These are phyloP conservation scores for Globisporangium middletonii DNA, from an alignment of 352 stramenopile genomes.

Conservation along the genomic window DNA sequence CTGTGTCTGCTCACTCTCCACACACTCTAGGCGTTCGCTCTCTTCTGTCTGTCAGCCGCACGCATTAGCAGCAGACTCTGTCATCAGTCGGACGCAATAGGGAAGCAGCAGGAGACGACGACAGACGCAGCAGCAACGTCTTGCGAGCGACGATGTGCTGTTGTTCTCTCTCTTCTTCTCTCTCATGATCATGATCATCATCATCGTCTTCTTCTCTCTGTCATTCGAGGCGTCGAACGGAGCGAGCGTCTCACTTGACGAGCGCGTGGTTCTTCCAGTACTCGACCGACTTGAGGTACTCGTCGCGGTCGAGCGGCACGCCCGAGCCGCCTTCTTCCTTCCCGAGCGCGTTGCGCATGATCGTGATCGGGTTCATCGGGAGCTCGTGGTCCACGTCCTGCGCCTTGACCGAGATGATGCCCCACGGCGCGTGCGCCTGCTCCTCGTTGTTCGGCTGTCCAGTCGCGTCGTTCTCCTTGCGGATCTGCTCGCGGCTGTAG, in stretches of 20 bases:
- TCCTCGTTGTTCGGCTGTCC: conserved; percentile 30
- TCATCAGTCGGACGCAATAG: neutral
- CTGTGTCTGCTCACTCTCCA: too few relatives aligned
- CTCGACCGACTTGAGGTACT: conserved; percentile 82
- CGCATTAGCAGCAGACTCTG: neutral
- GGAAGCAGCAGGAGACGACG: neutral
- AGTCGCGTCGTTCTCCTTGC: conserved; percentile 91
- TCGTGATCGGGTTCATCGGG: conserved; percentile 98
- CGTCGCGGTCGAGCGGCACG: conserved; percentile 67
- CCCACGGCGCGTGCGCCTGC: conserved; percentile 78
- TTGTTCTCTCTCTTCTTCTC: neutral
- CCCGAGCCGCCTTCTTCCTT: conserved; percentile 91
- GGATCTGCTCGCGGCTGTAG: conserved; percentile 97
- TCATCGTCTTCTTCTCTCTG: neutral
- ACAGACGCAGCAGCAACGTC: neutral
- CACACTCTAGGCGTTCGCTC: too few relatives aligned
- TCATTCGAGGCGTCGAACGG: too few relatives aligned
- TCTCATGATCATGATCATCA: neutral
- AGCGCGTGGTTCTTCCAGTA: conserved; percentile 87
- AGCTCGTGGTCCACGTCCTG: conserved; percentile 95
- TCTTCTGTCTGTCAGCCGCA: neutral
- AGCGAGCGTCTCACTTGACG: conserved; percentile 52
- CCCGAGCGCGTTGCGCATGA: conserved; percentile 97
- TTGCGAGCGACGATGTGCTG: neutral
- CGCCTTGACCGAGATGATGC: conserved; percentile 96